Evolutionary conservation across 2,329 filamentous ascomycete genomes (phyloP), one percentile per base, ranked within the genome.

Genomic region (Byssochlamys sp.): DNA sequence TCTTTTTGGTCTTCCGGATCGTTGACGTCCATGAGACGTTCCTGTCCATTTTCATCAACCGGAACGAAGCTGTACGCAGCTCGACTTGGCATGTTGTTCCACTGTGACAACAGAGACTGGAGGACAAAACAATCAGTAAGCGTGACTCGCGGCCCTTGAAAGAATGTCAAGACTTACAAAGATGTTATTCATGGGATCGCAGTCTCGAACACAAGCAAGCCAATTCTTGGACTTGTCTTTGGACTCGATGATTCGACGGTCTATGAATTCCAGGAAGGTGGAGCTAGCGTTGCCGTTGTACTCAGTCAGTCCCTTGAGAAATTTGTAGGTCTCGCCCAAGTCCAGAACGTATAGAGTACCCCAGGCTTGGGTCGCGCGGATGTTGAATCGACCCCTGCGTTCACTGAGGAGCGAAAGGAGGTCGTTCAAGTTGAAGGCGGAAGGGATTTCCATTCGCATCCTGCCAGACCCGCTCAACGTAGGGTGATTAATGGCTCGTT

Each of bases 21-120:
- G 57, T 66, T 67, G 31, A 75, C 70, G 58, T 77, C 70, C 69
- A 78, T 72, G 10, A 67, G 64, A n/a, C 67, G 69, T 58, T 75
- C 70, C 45, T 69, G 58, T 48, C 55, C 66, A 9, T 60, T 63
- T 9, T 62, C 55, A 12, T 72, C 64, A 1, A 70, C 54, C 9
- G 69, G 64, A 26, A 76, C 68, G 54, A 75, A 73, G 50, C 71
- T 74, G 60, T 77, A 77, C 35, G 71, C 70, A 19, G 75, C 75
- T 24, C 74, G 74, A 56, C 74, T 77, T 6, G 75, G 75, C 75
- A 77, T 78, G 60, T 75, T 77, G 61, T 76, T 75, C 70, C 74
- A 73, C 56, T 68, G 69, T 7, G 73, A 75, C 14, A 77, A 71
- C 4, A 76, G 64, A 35, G 72, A 65, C 74, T 77, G 54, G 5